Evolutionary conservation across 768 basidiomycete genomes (phyloP).

Genomic region (Leccinum uliginosum): DNA sequence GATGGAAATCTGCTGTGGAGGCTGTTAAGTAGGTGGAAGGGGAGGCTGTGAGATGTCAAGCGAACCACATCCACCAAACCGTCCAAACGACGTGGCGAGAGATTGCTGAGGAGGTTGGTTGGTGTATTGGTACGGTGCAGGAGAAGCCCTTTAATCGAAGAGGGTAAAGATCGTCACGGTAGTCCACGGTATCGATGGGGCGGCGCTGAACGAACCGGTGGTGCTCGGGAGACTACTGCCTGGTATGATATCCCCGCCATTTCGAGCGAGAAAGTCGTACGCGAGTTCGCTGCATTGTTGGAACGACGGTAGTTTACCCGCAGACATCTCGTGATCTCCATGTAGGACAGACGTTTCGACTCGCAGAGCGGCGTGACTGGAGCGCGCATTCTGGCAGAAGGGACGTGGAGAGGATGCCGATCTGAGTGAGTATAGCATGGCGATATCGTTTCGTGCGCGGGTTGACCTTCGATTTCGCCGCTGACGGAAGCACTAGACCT

Average conservation of each 20-base stretch:
- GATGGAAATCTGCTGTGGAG: constrained; percentile 41
- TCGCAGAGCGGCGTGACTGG: constrained; percentile 60
- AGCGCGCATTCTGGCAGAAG: constrained; percentile 73
- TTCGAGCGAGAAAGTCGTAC: too few relatives aligned
- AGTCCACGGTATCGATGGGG: too few relatives aligned
- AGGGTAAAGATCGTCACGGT: too few relatives aligned
- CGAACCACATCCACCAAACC: constrained; percentile 29
- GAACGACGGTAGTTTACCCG: too few relatives aligned
- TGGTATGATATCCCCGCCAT: too few relatives aligned
- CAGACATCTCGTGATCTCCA: constrained; percentile 54
- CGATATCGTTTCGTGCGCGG: constrained; percentile 78
- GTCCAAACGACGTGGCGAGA: constrained; percentile 28
- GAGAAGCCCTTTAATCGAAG: too few relatives aligned
- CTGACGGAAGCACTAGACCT: constrained; percentile 42
- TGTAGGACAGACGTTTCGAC: constrained; percentile 41
- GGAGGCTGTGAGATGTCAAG: constrained; percentile 28
- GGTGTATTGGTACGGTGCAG: too few relatives aligned
- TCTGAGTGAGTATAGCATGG: constrained; percentile 77
- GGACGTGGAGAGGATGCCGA: constrained; percentile 73
- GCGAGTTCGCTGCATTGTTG: too few relatives aligned
- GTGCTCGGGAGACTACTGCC: too few relatives aligned
- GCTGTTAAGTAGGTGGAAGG: constrained; percentile 34
- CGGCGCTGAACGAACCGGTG: too few relatives aligned
- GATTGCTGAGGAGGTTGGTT: constrained; percentile 41
- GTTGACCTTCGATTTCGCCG: constrained; percentile 38